Conservation (phyloP, 2,329 filamentous ascomycete genomes). For the Fusarium redolens region DNA sequence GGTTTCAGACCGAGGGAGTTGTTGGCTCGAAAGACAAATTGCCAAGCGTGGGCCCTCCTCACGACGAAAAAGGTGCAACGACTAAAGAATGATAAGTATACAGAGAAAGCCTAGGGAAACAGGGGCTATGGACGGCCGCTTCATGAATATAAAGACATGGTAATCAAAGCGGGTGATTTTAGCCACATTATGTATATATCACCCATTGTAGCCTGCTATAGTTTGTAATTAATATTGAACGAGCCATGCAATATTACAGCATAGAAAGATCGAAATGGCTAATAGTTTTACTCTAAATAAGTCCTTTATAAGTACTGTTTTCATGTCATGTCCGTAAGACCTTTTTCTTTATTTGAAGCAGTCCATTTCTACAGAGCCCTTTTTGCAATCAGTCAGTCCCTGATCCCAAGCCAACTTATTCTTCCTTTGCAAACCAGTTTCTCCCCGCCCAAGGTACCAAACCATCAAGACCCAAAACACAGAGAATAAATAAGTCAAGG, state of each 20-base stretch:
- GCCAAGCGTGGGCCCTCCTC: constrained; percentile 11
- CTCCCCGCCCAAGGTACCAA: background rate
- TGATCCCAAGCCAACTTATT: constrained; percentile 7
- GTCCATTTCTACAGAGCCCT: constrained; percentile 21
- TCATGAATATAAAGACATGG: constrained; percentile 23
- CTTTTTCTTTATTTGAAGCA: background rate
- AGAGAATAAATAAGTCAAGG: constrained; percentile 11
- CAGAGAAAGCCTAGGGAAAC: background rate
- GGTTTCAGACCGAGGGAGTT: constrained; percentile 45
- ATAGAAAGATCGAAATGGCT: background rate
- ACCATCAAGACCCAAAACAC: constrained; percentile 10
- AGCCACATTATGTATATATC: background rate
- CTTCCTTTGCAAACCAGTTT: background rate
- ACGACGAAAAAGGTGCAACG: constrained; percentile 1
- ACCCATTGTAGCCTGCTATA: background rate
- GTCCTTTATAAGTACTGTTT: background rate
- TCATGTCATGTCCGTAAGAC: background rate
- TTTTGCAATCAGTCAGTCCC: constrained; percentile 19
- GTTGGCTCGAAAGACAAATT: constrained; percentile 39
- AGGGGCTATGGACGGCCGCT: background rate
- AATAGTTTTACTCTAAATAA: background rate
- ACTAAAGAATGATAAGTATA: constrained; percentile 21
- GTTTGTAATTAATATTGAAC: constrained; percentile 6
- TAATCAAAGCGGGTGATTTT: constrained; percentile 6
- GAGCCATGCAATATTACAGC: background rate